Evolutionary conservation across 352 stramenopile genomes (phyloP).

Genomic region (Phytophthora sp.): DNA sequence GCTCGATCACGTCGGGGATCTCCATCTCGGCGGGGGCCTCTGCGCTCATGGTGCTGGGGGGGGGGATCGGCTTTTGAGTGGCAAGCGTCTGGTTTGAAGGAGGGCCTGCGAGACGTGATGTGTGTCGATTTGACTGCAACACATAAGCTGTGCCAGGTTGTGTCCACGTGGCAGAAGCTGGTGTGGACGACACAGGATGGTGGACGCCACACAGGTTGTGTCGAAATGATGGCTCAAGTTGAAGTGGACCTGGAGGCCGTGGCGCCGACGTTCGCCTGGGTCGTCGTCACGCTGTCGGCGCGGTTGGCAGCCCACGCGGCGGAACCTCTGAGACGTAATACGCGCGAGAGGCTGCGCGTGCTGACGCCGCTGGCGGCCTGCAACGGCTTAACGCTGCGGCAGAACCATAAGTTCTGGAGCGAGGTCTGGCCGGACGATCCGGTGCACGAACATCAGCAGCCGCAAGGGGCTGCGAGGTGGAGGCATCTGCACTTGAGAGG

Average conservation of each 20-base stretch:
- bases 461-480: constrained; percentile 10
- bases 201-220: not conserved
- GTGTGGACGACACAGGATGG: not conserved
- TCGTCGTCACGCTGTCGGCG: constrained; percentile 8
- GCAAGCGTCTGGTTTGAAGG: not conserved
- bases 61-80: constrained; percentile 22
- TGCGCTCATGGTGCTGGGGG: constrained; percentile 31
- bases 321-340: not conserved
- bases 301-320: not conserved
- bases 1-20: constrained; percentile 82
- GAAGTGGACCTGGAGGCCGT: constrained; percentile 17
- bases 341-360: constrained; percentile 20
- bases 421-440: constrained; percentile 11
- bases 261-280: constrained; percentile 14
- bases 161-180: not conserved
- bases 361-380: constrained; percentile 19
- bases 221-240: constrained; percentile 10
- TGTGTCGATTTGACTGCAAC: no score
- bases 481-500: constrained; percentile 14
- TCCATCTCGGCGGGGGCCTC: constrained; percentile 39
- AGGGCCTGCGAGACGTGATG: not conserved
- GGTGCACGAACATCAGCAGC: constrained; percentile 1
- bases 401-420: constrained; percentile 29
- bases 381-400: constrained; percentile 12
- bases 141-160: not conserved